These are phyloP conservation scores for Neopestalotiopsis rosae DNA, from an alignment of 2,329 filamentous ascomycete genomes.

Conservation along the genomic window DNA sequence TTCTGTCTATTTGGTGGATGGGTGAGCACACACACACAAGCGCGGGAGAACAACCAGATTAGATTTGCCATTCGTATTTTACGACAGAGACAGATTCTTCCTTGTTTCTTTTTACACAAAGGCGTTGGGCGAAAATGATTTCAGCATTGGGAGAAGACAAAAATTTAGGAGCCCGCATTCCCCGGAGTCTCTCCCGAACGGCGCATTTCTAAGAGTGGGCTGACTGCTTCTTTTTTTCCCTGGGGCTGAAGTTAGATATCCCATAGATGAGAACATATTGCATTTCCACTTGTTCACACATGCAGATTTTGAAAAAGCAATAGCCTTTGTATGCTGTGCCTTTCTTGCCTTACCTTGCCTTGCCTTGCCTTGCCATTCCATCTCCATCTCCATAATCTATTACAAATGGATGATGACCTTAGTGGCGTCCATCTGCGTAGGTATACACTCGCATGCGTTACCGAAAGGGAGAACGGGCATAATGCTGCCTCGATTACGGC, in stretches of 20 bases:
- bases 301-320: background rate
- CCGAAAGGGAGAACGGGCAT: background rate
- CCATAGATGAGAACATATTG: background rate
- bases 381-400: background rate
- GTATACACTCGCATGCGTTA: background rate
- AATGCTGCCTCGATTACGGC: no score
- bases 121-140: conserved; percentile 6
- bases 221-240: background rate
- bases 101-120: background rate
- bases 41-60: conserved; percentile 7
- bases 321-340: background rate
- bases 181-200: background rate
- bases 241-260: background rate
- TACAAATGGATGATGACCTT: background rate
- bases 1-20: background rate
- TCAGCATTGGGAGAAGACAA: background rate
- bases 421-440: no score
- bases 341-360: background rate
- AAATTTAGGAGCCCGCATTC: background rate
- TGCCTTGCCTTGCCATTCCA: no score
- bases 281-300: background rate
- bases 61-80: conserved; percentile 8
- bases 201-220: background rate
- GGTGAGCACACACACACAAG: background rate
- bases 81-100: conserved; percentile 3